phyloP scores from a whole-genome alignment of 106 monocot genomes.

The Phalaenopsis equestris region DNA sequence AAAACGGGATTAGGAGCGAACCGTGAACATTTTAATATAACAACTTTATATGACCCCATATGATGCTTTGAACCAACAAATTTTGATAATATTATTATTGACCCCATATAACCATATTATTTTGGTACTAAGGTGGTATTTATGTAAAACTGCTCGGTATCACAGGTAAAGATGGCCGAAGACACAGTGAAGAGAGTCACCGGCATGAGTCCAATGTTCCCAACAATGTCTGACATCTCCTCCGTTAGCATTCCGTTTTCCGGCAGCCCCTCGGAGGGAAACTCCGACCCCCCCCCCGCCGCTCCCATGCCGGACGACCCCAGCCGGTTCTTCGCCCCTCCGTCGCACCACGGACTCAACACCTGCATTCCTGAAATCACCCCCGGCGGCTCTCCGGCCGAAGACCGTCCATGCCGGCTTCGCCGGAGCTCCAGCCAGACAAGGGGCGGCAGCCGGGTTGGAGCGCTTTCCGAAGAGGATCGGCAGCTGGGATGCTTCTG shows the following conservation, averaged over 20 bases:
- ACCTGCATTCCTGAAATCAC: conserved; percentile 8
- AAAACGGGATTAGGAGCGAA: too few species aligned
- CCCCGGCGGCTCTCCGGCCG: neutral
- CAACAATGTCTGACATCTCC: conserved; percentile 30
- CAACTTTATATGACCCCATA: too few species aligned
- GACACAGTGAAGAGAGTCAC: conserved; percentile 65
- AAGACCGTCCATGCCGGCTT: neutral
- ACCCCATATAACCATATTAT: too few species aligned
- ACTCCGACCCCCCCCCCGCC: conserved; percentile 6
- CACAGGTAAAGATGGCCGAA: conserved; percentile 83
- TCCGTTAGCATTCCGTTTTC: conserved; percentile 29
- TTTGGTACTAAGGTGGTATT: too few species aligned
- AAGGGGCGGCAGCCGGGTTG: conserved; percentile 26
- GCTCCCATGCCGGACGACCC: conserved; percentile 36
- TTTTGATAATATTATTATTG: too few species aligned
- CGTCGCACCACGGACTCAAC: conserved; percentile 9
- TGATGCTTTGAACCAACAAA: too few species aligned
- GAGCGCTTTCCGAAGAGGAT: conserved; percentile 40
- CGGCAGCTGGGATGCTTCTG: conserved; percentile 31
- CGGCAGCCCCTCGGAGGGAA: conserved; percentile 11
- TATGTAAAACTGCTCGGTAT: too few species aligned
- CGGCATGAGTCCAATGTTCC: conserved; percentile 23
- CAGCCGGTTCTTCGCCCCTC: conserved; percentile 26
- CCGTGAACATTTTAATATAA: too few species aligned
- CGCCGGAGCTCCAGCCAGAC: conserved; percentile 25